Conservation (phyloP, 495 filamentous ascomycete genomes). For the Talaromyces thailandensis region DNA sequence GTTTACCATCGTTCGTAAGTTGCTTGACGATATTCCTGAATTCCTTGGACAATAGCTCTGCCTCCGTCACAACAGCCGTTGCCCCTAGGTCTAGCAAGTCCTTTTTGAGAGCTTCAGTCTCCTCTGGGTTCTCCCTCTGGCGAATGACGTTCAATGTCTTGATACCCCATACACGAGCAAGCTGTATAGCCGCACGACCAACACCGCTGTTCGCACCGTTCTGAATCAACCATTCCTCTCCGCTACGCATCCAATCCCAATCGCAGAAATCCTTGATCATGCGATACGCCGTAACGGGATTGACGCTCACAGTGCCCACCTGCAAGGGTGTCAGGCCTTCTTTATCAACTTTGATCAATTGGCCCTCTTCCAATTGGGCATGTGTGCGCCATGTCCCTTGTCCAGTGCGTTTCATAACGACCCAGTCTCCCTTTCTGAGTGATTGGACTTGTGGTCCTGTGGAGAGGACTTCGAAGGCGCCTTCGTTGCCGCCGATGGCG, state of each 20-base stretch:
- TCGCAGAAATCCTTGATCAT: slow-evolving; percentile 81
- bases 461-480: slow-evolving; percentile 73
- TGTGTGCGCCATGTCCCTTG: slow-evolving; percentile 95
- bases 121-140: slow-evolving; percentile 49
- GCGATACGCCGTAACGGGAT: slow-evolving; percentile 86
- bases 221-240: slow-evolving; percentile 79
- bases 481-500: slow-evolving; percentile 83
- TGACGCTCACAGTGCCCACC: slow-evolving; percentile 78
- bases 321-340: slow-evolving; percentile 62
- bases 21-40: slow-evolving; percentile 58
- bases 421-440: slow-evolving; percentile 74
- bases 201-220: slow-evolving; percentile 95
- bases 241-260: slow-evolving; percentile 39
- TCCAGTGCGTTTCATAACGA: slow-evolving; percentile 69
- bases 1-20: slow-evolving; percentile 58
- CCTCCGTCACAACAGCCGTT: slow-evolving; percentile 74
- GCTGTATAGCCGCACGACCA: slow-evolving; percentile 78
- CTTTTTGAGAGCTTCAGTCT: slow-evolving; percentile 55
- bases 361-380: slow-evolving; percentile 55
- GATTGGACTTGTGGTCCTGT: slow-evolving; percentile 48
- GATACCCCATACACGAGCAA: slow-evolving; percentile 74
- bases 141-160: slow-evolving; percentile 82
- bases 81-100: slow-evolving; percentile 67
- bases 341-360: slow-evolving; percentile 58
- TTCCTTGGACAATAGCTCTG: slow-evolving; percentile 54